Evolutionary conservation across 2,329 filamentous ascomycete genomes (phyloP), one percentile per base, ranked within the genome.

Genomic region (Fusarium piperis): DNA sequence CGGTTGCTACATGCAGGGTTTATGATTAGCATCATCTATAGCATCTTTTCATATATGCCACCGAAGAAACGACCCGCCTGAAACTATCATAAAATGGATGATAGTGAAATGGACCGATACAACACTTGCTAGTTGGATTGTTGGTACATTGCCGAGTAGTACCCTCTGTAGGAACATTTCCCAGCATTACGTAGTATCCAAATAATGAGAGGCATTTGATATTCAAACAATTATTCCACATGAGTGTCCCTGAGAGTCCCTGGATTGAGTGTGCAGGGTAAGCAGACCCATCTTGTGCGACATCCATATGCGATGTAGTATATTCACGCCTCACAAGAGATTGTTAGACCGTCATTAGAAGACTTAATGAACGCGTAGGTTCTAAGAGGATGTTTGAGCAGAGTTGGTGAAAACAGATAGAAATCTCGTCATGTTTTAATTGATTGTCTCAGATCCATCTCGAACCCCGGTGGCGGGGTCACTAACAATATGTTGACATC

Each of bases 401-500:
- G 16, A 48, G 16, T n/a, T 16, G 9, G 10, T 20, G 7, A 44
- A 44, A 44, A 10, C 20, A 44, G 7, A 10, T 44, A 48, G 44
- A 51, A 30, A 51, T 13, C 10, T 30, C 2, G 2, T 3, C 11
- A 5, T 12, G 26, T 28, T 51, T 38, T 32, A 30, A 57, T 35
- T 51, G 26, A n/a, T 36, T 67, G 44, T 65, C 67, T 60, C 26
- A 53, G 30, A 64, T 44, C 39, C 39, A 44, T 46, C 36, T 35
- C 52, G 23, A 60, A 62, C 33, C 28, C 26, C 41, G 65, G 72
- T 74, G 70, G 68, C 72, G 71, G 67, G 71, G 68, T 16, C 55
- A 64, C 52, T 48, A 35, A 44, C 6, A 44, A 51, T 41, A 36
- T 69, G 63, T 74, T 76, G 74, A 76, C 74, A 76, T 76, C 74